Conservation (phyloP, 1,139 yeast species). For the Zhuliangozyma parablackwelliae region DNA sequence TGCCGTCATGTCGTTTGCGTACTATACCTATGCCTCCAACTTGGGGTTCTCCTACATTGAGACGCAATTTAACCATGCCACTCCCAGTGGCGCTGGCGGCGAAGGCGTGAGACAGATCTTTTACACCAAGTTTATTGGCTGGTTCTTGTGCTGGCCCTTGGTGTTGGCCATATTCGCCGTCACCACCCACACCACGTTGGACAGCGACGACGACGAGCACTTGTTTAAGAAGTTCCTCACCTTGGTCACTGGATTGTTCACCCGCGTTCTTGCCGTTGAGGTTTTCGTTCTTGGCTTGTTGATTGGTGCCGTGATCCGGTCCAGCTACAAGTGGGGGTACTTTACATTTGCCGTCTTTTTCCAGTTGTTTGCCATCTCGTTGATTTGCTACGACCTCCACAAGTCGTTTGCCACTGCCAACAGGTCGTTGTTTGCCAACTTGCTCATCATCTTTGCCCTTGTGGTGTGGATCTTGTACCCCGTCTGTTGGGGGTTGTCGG, state of each 20-base stretch:
- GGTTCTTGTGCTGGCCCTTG: slow-evolving; percentile 62
- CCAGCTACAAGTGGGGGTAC: slow-evolving; percentile 68
- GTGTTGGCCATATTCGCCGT: slow-evolving; percentile 45
- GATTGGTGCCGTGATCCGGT: slow-evolving; percentile 49
- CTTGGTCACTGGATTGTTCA: slow-evolving; percentile 21
- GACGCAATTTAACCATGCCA: slow-evolving; percentile 50
- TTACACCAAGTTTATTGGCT: slow-evolving; percentile 62
- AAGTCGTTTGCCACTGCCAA: slow-evolving; percentile 10
- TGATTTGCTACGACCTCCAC: slow-evolving; percentile 16
- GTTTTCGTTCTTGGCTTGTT: slow-evolving; percentile 50
- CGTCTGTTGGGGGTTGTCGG: slow-evolving; percentile 58
- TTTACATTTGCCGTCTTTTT: slow-evolving; percentile 39
- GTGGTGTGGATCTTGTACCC: slow-evolving; percentile 50
- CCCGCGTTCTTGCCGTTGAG: slow-evolving; percentile 41
- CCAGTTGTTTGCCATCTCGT: slow-evolving; percentile 32
- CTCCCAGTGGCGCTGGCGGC: slow-evolving; percentile 19
- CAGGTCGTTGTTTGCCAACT: slow-evolving; percentile 17
- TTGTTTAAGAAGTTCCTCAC: slow-evolving; percentile 20
- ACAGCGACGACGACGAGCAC: slow-evolving; percentile 13
- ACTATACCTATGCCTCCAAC: slow-evolving; percentile 63
- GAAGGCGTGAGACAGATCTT: slow-evolving; percentile 54
- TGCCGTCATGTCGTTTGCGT: slow-evolving; percentile 46
- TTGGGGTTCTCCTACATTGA: slow-evolving; percentile 57
- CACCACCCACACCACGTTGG: slow-evolving; percentile 32
- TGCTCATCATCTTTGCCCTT: slow-evolving; percentile 27